Base-by-base conservation (phyloP, 1,284 basidiomycete genomes). In the Pyrrhoderma lamaoense region DNA sequence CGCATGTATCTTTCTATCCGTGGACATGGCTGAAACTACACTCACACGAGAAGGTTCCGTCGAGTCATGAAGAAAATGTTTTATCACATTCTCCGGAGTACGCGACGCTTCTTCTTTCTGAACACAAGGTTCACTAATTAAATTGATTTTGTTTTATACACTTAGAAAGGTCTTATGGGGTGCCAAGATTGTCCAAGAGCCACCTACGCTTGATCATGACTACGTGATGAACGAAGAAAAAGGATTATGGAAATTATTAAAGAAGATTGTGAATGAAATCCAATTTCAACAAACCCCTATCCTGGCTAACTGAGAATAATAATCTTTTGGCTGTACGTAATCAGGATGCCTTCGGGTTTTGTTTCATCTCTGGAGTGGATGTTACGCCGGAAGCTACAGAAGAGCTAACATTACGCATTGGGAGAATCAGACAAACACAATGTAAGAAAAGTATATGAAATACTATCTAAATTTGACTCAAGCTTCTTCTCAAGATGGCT, bases 371-470 rank as follows among this genome's bases (percentile, higher is more conserved):
- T 7, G 89, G 83, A 9, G 88, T 96, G 2, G 92, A 93, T 2
- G 65, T 77, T 0, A 91, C 85, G 0, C 76, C 88, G 1, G 85
- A 92, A 62, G 89, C 84, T 1, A 99, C 95, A 0, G 90, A 98
- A 63, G 71, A 77, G 51, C 72, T 97, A 0, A 76, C 84, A 1
- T 68, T 78, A 44, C 77, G 86, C 16, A 93, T 98, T 59, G 85
- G 82, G 0, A 91, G 89, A 62, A 94, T 98, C 53, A 80, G 94
- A 42, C 85, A 95, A 65, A 97, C 95, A 0, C 94, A 97, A 63
- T 98, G 93, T 86, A 62, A 57, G 76, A 66, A 2, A 38, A 5
- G 18, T 9, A 11, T 11, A 18, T 42, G 2, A 39, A 21, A 19
- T 42, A 37, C 0, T 22, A 40, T 57, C 43, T 48, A 46, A 14